These are phyloP conservation scores for Pyricularia sp. DNA, from an alignment of 2,329 filamentous ascomycete species.

Conservation along the genomic window DNA sequence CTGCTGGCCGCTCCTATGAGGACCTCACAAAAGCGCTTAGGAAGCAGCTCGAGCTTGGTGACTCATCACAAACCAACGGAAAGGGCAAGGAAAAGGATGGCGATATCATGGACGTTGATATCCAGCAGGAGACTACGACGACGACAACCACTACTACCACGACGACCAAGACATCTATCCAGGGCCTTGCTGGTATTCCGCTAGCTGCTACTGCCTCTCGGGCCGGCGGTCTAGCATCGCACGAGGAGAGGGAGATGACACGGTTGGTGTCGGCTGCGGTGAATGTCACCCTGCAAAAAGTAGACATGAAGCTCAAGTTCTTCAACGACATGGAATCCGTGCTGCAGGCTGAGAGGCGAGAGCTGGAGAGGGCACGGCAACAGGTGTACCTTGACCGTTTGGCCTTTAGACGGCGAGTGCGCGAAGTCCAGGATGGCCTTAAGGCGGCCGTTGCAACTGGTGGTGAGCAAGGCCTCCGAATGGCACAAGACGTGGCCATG, in stretches of 20 bases:
- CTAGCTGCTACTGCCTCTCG: slow-evolving; percentile 81
- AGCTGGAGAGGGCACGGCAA: slow-evolving; percentile 84
- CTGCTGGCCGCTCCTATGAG: slow-evolving; percentile 78
- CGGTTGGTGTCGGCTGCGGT: slow-evolving; percentile 85
- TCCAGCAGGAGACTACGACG: slow-evolving; percentile 30
- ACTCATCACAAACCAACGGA: slow-evolving; percentile 28
- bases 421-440: slow-evolving; percentile 72
- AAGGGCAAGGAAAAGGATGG: slow-evolving; percentile 49
- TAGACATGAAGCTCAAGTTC: slow-evolving; percentile 90
- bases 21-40: slow-evolving; percentile 75
- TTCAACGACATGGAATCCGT: slow-evolving; percentile 95
- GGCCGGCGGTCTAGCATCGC: slow-evolving; percentile 78
- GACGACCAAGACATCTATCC: slow-evolving; percentile 34
- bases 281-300: slow-evolving; percentile 89
- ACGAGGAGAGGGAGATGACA: slow-evolving; percentile 95
- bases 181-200: slow-evolving; percentile 63
- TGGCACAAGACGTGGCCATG: slow-evolving; percentile 35
- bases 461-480: slow-evolving; percentile 37
- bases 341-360: slow-evolving; percentile 81
- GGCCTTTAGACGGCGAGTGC: slow-evolving; percentile 78
- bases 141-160: slow-evolving; percentile 42
- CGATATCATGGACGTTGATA: slow-evolving; percentile 57
- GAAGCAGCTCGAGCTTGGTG: slow-evolving; percentile 59
- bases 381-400: slow-evolving; percentile 90
- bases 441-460: slow-evolving; percentile 32